phyloP scores from a whole-genome alignment of 148 eudicot species.

The Camellia japonica region DNA sequence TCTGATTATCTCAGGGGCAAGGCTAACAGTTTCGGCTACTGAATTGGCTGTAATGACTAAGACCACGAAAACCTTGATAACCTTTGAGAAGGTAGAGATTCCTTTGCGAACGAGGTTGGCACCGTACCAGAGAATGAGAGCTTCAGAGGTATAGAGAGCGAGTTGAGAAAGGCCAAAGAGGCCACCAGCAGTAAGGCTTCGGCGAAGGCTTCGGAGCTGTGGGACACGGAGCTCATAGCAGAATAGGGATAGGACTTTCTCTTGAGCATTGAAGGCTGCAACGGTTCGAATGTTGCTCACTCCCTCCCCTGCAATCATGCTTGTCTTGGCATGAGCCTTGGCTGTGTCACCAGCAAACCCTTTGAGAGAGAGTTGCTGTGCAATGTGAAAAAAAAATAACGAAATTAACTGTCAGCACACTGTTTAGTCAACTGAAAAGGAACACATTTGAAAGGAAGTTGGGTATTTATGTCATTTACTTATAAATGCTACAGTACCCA shows the following conservation, averaged over 20 bases:
- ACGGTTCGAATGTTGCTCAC: slow-evolving; percentile 97
- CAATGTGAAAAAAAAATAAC: slow-evolving; percentile 15
- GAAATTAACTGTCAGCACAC: slow-evolving; percentile 10
- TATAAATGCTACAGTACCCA: neutral
- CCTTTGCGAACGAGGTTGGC: slow-evolving; percentile 87
- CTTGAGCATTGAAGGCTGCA: slow-evolving; percentile 98
- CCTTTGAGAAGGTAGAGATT: slow-evolving; percentile 85
- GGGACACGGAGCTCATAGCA: slow-evolving; percentile 68
- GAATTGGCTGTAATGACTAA: slow-evolving; percentile 95
- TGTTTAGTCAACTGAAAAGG: neutral
- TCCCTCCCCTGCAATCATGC: slow-evolving; percentile 99
- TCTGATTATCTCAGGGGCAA: slow-evolving; percentile 92
- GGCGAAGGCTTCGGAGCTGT: slow-evolving; percentile 64
- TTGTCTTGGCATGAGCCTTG: slow-evolving; percentile 97
- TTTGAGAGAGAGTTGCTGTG: slow-evolving; percentile 95
- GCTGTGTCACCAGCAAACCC: slow-evolving; percentile 99
- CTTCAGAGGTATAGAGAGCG: slow-evolving; percentile 86
- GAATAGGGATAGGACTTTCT: slow-evolving; percentile 77
- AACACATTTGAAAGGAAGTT: too few relatives aligned
- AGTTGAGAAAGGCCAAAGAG: slow-evolving; percentile 98
- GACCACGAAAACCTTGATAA: slow-evolving; percentile 90
- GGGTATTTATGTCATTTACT: too few relatives aligned
- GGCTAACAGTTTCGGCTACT: slow-evolving; percentile 95
- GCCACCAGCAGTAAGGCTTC: slow-evolving; percentile 72
- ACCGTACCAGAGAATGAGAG: slow-evolving; percentile 95